phyloP scores from a whole-genome alignment of 768 basidiomycete genomes.

The Mrakia blollopis region DNA sequence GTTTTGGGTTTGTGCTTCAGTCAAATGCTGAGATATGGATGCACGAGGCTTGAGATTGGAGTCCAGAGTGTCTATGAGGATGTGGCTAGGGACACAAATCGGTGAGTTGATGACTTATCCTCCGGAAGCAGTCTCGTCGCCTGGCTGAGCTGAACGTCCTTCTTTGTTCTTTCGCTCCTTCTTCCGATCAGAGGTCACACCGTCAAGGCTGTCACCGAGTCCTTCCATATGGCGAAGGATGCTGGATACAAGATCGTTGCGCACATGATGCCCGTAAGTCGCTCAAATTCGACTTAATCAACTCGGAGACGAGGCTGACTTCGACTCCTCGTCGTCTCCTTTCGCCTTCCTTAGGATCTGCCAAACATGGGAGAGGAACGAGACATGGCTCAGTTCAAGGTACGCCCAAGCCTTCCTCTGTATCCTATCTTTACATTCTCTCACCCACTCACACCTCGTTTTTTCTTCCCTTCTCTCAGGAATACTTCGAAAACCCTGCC shows the following conservation, averaged over 20 bases:
- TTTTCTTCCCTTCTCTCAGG: constrained; percentile 43
- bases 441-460: neutral
- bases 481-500: constrained; percentile 97
- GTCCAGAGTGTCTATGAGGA: constrained; percentile 99
- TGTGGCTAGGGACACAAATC: constrained; percentile 96
- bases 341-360: constrained; percentile 63
- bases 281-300: neutral
- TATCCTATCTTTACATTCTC: neutral
- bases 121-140: neutral
- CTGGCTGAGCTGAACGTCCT: neutral
- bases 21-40: constrained; percentile 98
- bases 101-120: constrained; percentile 41
- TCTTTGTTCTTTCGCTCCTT: too few species aligned
- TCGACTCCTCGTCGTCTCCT: neutral
- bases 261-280: constrained; percentile 70
- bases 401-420: constrained; percentile 27
- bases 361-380: constrained; percentile 96
- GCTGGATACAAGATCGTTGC: constrained; percentile 99
- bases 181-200: constrained; percentile 81
- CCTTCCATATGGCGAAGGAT: constrained; percentile 95
- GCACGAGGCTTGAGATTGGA: constrained; percentile 95
- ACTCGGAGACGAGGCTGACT: neutral
- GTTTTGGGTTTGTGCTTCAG: constrained; percentile 45
- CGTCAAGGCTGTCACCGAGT: constrained; percentile 91
- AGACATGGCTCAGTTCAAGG: constrained; percentile 94